These are phyloP conservation scores for Solanum rostratum DNA, from an alignment of 257 asterid genomes.

Conservation along the genomic window DNA sequence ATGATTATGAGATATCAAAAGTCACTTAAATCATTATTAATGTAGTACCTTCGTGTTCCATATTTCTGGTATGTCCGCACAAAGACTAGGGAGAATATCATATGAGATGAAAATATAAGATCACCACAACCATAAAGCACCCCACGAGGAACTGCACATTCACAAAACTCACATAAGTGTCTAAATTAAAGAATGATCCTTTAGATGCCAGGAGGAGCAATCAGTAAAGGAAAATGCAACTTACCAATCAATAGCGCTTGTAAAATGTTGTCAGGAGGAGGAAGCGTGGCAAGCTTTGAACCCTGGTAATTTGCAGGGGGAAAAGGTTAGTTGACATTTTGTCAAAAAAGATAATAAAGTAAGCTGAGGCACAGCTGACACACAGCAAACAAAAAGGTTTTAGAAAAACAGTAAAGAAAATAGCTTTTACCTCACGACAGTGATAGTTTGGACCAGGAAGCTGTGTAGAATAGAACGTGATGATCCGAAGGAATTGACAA, in stretches of 20 bases:
- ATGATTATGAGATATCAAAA: not conserved
- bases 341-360: not conserved
- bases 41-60: conserved; percentile 64
- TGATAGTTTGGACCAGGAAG: conserved; percentile 98
- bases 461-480: conserved; percentile 93
- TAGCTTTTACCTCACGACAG: conserved; percentile 75
- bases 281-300: conserved; percentile 80
- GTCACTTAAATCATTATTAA: not conserved
- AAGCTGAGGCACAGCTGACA: not conserved
- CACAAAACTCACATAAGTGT: conserved; percentile 2
- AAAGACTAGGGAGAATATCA: conserved; percentile 91
- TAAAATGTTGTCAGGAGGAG: conserved; percentile 58
- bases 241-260: conserved; percentile 65
- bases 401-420: not conserved
- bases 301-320: conserved; percentile 36
- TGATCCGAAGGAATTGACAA: conserved; percentile 75
- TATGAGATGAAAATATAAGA: conserved; percentile 93
- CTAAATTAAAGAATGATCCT: not conserved
- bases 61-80: conserved; percentile 85
- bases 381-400: not conserved
- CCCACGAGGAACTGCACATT: conserved; percentile 72
- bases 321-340: not conserved
- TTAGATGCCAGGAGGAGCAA: not conserved
- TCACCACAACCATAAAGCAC: conserved; percentile 96
- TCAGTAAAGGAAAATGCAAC: not conserved